Base-by-base conservation (phyloP, 208 protist species). In the Wallacemonas sp. region DNA sequence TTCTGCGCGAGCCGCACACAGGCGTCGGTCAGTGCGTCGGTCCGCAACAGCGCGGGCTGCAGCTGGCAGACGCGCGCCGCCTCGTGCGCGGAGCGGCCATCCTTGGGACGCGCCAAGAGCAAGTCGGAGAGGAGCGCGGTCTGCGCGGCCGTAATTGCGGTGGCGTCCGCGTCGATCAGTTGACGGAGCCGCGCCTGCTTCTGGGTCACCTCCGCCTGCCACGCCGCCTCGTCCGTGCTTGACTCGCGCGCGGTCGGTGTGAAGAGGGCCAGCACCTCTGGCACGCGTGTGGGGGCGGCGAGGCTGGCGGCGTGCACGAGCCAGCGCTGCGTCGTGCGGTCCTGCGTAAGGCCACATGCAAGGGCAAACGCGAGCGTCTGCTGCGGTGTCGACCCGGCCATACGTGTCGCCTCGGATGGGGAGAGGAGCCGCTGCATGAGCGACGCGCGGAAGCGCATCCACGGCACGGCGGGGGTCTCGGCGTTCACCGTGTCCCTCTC, bases 241-340 rank as follows among this genome's bases (percentile, higher is more conserved):
- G n/a, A n/a, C n/a, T n/a, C n/a, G n/a, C n/a, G n/a, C n/a, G n/a
- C n/a, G n/a, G 20, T 26, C 11, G 20, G 7, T 22, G 49, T 12
- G 46, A 55, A 64, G 46, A 65, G 50, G 14, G 67, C 26, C 2
- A 78, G 33, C 36, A 66, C 61, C 0, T 36, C 70, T 22, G 61
- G 54, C 29, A 67, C 72, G 22, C 61, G 45, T 11, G 67, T 52
- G 4, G 74, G 33, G n/a, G 74, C 28, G 23, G 74, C 65, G 57
- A 76, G 50, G 49, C 69, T 73, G 16, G 75, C 75, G 28, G 65
- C 55, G 33, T 76, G 75, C 33, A 71, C 66, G 20, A 80, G 25
- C 46, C 63, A 61, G 25, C 16, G 32, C 38, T 76, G 28, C 12
- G 50, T 46, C 20, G 71, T 64, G 28, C 61, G 55, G 32, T 65